Conservation (phyloP, 2,329 filamentous ascomycete species). For the Ceratocystis smalleyi region DNA sequence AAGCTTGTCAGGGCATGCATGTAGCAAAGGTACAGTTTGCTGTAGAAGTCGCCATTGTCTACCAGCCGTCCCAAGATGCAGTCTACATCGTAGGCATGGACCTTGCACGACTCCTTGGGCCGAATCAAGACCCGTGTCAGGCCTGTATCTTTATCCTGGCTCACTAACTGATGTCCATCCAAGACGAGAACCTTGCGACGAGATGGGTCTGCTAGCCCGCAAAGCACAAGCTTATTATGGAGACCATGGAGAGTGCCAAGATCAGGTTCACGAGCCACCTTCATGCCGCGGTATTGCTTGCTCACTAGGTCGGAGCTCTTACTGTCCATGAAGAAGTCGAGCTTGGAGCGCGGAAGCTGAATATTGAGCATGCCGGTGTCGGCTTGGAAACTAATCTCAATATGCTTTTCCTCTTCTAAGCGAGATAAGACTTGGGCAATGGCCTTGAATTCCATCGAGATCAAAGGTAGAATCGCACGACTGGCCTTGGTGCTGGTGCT, state of each 20-base stretch:
- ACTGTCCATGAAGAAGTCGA: slow-evolving; percentile 30
- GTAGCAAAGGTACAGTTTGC: slow-evolving; percentile 35
- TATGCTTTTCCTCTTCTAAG: background rate
- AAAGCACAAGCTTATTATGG: slow-evolving; percentile 33
- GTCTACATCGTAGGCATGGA: slow-evolving; percentile 36
- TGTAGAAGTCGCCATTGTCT: slow-evolving; percentile 35
- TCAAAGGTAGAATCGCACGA: background rate
- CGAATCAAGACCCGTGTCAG: background rate
- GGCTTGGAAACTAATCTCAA: background rate
- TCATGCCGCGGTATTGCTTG: slow-evolving; percentile 35
- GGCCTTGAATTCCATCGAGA: background rate
- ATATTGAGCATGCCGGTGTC: slow-evolving; percentile 23
- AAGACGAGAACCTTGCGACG: slow-evolving; percentile 26
- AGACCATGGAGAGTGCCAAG: slow-evolving; percentile 36
- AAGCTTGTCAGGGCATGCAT: slow-evolving; percentile 39
- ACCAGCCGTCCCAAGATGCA: slow-evolving; percentile 32
- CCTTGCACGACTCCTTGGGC: slow-evolving; percentile 4
- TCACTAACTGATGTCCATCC: background rate
- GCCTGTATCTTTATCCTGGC: background rate
- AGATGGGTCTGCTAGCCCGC: slow-evolving; percentile 13
- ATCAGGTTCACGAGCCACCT: slow-evolving; percentile 31
- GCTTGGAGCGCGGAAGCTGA: slow-evolving; percentile 31
- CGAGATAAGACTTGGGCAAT: background rate
- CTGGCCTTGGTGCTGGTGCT: background rate
- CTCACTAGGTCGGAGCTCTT: slow-evolving; percentile 26